Evolutionary conservation across 2,329 filamentous ascomycete species (phyloP).

Genomic region (Colletotrichum sp.): DNA sequence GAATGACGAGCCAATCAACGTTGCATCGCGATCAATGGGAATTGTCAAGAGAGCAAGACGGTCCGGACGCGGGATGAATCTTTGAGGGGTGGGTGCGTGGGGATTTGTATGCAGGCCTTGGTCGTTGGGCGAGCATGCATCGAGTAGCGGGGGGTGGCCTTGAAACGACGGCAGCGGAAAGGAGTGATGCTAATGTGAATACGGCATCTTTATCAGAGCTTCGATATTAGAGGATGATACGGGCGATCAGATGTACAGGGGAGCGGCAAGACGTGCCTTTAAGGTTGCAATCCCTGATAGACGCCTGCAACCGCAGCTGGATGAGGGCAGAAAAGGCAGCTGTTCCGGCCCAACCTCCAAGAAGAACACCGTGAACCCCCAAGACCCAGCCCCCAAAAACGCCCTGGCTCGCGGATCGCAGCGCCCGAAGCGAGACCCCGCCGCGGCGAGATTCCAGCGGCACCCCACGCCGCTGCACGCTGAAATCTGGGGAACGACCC

Average conservation of each 20-base stretch:
- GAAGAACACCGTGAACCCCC: background rate
- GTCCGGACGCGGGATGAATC: background rate
- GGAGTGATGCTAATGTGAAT: conserved; percentile 1
- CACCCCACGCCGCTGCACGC: conserved; percentile 6
- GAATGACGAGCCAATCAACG: background rate
- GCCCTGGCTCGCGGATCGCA: conserved; percentile 1
- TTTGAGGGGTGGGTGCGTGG: background rate
- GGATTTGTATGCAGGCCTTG: background rate
- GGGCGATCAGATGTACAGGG: background rate
- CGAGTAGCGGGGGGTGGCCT: background rate
- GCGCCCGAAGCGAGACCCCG: conserved; percentile 1
- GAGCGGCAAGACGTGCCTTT: conserved; percentile 10
- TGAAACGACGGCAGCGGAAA: background rate
- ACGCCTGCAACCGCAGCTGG: background rate
- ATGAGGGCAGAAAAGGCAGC: background rate
- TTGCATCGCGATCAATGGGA: background rate
- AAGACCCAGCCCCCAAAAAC: background rate
- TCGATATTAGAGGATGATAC: conserved; percentile 1
- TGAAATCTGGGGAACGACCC: conserved; percentile 15
- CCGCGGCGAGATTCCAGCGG: conserved; percentile 3
- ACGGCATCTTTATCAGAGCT: conserved; percentile 6
- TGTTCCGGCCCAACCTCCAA: background rate
- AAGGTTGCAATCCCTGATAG: conserved; percentile 14
- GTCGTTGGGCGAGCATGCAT: background rate
- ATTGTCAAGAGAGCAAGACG: background rate